Evolutionary conservation across 148 eudicot species (phyloP), one percentile per base, ranked within the genome.

Genomic region (Heliamphora exappendiculata): DNA sequence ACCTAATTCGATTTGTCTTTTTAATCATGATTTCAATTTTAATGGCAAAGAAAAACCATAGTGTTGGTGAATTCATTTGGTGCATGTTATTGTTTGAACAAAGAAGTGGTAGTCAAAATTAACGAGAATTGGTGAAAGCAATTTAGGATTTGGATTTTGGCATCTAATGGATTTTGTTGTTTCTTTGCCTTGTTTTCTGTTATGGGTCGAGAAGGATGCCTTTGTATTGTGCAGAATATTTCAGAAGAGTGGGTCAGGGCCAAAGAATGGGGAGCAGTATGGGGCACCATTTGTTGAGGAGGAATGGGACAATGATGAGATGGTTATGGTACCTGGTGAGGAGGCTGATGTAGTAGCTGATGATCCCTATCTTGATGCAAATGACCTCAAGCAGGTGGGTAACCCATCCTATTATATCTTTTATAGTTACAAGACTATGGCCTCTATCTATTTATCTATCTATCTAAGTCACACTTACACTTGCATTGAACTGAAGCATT

Each of bases 191-290:
- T 62, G 20, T 33, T 41, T 47, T 36, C 73, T 31, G 33, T 4
- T 67, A 73, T 24, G 28, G 72, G 67, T 83, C 85, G 85, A 58
- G 84, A 78, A 95, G 99, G 97, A 93, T 70, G 89, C 90, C 49
- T 88, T 80, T 81, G 99, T 95, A 69, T 80, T 95, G 47, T 95
- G 97, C 73, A 86, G 99, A 62, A 86, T 95, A 77, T 95, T 95
- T 84, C 97, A 89, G 81, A 96, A 96, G 82, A 96, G 98, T 86
- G 99, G 99, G 70, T 73, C 97, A 4, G 99, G 99, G 34, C 99
- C 99, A 24, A 96, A 96, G 85, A 96, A 96, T 63, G 99, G 99
- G 54, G 99, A 93, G 82, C 85, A 86, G 70, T 93, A 93, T 76
- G 99, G 99, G 51, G 99, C 99, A 7, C 94, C 99, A 50, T 85